These are phyloP conservation scores for Pachysolen tannophilus DNA, from an alignment of 805 yeast species.

Conservation along the genomic window DNA sequence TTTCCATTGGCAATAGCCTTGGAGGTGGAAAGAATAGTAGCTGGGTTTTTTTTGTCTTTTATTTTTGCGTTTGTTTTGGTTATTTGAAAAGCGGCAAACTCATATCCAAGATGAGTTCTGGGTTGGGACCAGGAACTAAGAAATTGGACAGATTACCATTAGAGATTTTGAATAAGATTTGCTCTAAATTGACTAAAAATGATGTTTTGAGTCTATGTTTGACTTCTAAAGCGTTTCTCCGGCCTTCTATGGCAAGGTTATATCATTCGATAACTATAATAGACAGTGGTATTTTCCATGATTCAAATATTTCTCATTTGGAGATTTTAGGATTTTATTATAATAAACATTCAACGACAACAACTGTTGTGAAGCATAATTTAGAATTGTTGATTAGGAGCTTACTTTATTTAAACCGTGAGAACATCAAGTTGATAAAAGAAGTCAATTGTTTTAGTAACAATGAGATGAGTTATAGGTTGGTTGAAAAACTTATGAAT, in stretches of 20 bases:
- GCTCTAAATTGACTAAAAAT: neutral
- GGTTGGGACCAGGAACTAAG: neutral
- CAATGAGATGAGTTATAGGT: neutral
- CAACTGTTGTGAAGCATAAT: conserved; percentile 1
- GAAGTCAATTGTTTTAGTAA: conserved; percentile 1
- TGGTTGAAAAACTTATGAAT: neutral
- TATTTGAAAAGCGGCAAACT: neutral
- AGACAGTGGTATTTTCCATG: no score
- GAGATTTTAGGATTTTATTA: conserved; percentile 1
- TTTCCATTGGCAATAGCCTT: no score
- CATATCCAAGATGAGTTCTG: neutral
- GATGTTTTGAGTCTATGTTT: conserved; percentile 3
- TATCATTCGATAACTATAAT: conserved; percentile 6
- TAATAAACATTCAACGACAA: conserved; percentile 4
- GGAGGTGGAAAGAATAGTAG: no score
- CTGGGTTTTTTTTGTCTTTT: no score
- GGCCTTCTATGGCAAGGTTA: conserved; percentile 2
- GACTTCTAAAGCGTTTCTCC: conserved; percentile 2
- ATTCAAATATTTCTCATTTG: no score
- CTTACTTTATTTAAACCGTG: conserved; percentile 2
- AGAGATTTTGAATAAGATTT: conserved; percentile 4
- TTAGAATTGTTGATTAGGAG: conserved; percentile 4
- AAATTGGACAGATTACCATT: conserved; percentile 1
- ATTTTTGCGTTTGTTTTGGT: no score
- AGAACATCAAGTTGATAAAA: conserved; percentile 3